Evolutionary conservation across 306 rosid species (phyloP).

Genomic region (Styphnolobium japonicum): DNA sequence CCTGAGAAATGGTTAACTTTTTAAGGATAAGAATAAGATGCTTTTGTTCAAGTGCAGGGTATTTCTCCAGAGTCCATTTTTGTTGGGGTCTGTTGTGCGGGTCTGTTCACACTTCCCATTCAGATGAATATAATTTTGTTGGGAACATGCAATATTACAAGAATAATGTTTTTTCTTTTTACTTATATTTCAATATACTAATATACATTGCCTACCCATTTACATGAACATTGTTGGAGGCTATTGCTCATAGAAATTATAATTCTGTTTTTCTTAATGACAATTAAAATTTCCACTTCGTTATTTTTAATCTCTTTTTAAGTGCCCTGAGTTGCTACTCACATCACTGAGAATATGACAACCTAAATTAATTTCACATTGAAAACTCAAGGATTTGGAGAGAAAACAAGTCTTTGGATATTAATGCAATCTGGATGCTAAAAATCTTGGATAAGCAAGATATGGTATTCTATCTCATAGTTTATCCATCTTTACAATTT

Average conservation of each 20-base stretch:
- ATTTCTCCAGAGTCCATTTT: conserved; percentile 57
- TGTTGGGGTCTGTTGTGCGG: conserved; percentile 66
- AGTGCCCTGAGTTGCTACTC: background rate
- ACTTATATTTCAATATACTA: background rate
- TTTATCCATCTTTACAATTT: background rate
- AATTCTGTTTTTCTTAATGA: background rate
- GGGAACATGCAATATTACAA: background rate
- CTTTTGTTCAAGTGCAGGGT: conserved; percentile 43
- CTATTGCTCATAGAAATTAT: background rate
- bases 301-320: background rate
- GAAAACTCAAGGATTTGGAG: background rate
- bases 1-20: background rate
- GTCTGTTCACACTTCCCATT: conserved; percentile 60
- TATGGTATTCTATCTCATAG: background rate
- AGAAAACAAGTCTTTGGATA: background rate
- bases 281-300: background rate
- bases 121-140: conserved; percentile 58
- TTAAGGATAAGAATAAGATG: background rate
- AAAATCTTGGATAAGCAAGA: background rate
- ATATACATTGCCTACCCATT: background rate
- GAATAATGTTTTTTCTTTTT: background rate
- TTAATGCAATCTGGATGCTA: background rate
- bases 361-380: background rate
- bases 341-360: background rate
- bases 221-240: background rate